Conservation (phyloP, 345 rosid species). For the Melastoma malabathricum region DNA sequence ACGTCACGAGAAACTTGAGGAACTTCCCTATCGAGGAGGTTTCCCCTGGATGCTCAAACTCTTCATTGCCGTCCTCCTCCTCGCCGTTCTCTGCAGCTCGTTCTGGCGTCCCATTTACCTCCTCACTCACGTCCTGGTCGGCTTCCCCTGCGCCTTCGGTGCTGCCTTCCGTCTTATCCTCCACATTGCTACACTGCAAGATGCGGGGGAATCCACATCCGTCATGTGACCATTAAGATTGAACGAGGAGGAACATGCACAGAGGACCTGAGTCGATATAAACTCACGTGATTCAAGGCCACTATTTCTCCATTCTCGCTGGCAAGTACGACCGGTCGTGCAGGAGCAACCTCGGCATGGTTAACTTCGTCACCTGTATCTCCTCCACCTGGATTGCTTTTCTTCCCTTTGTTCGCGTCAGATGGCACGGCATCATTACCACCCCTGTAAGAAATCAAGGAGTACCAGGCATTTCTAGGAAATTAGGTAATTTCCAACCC, state of each 20-base stretch:
- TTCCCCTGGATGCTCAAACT: too few relatives aligned
- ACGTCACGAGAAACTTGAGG: too few relatives aligned
- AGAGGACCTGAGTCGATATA: not conserved
- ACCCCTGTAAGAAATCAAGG: conserved; percentile 21
- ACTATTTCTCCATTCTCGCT: conserved; percentile 45
- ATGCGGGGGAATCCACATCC: not conserved
- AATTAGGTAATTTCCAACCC: too few relatives aligned
- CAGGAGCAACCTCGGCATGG: conserved; percentile 24
- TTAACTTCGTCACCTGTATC: conserved; percentile 23
- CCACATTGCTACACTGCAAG: conserved; percentile 30
- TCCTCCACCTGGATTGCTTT: conserved; percentile 20
- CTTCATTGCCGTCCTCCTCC: conserved; percentile 28
- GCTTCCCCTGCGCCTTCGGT: conserved; percentile 23
- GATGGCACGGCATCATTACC: conserved; percentile 13
- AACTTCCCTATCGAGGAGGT: too few relatives aligned
- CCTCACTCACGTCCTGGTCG: conserved; percentile 49
- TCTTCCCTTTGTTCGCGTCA: conserved; percentile 15
- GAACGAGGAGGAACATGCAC: not conserved
- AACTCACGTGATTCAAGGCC: conserved; percentile 38
- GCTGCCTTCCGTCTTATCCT: conserved; percentile 25
- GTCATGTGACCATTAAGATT: not conserved
- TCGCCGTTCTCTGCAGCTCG: conserved; percentile 21
- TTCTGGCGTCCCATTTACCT: conserved; percentile 52
- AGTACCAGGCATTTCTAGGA: not conserved
- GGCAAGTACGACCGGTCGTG: conserved; percentile 26